Percentiles rank a stretch among this genome's conserved stretches.
Conservation (phyloP, 2,329 filamentous ascomycete genomes). For the Cladosporium sp. region DNA sequence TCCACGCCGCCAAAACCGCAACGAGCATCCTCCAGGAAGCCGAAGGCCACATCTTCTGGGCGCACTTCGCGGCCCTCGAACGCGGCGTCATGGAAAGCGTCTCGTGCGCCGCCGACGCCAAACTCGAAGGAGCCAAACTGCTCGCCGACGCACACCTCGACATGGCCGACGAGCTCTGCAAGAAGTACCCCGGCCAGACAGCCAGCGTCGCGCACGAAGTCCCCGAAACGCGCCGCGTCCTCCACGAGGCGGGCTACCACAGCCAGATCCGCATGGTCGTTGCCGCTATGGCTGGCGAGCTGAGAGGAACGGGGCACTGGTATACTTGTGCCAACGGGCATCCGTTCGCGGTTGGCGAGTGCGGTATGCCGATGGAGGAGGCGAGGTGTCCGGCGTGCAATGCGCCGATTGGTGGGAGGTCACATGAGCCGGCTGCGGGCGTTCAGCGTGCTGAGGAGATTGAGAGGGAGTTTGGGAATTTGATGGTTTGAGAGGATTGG, state of each 20-base stretch:
- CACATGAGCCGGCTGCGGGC: conserved; percentile 46
- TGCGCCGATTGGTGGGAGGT: conserved; percentile 48
- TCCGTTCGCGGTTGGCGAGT: conserved; percentile 36
- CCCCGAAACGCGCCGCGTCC: conserved; percentile 37
- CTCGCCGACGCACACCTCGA: conserved; percentile 24
- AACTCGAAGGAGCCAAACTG: conserved; percentile 18
- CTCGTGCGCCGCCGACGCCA: neutral
- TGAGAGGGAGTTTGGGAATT: conserved; percentile 33
- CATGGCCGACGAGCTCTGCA: conserved; percentile 23
- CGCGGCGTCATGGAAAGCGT: conserved; percentile 17
- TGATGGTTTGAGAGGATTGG: neutral
- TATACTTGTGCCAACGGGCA: conserved; percentile 54
- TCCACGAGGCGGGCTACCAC: conserved; percentile 42
- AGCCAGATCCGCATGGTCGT: conserved; percentile 48
- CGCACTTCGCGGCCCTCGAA: conserved; percentile 44
- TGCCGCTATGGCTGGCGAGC: conserved; percentile 42
- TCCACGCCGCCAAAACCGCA: conserved; percentile 32
- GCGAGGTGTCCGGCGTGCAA: conserved; percentile 59
- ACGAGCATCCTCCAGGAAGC: conserved; percentile 40
- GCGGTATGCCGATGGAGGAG: conserved; percentile 54
- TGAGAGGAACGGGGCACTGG: conserved; percentile 50
- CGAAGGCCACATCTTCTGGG: conserved; percentile 47
- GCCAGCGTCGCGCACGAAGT: conserved; percentile 40
- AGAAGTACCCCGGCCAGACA: conserved; percentile 21
- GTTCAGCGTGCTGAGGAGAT: conserved; percentile 47